These are phyloP conservation scores for Amaranthus cruentus DNA, from an alignment of 148 eudicot species.

Conservation along the genomic window DNA sequence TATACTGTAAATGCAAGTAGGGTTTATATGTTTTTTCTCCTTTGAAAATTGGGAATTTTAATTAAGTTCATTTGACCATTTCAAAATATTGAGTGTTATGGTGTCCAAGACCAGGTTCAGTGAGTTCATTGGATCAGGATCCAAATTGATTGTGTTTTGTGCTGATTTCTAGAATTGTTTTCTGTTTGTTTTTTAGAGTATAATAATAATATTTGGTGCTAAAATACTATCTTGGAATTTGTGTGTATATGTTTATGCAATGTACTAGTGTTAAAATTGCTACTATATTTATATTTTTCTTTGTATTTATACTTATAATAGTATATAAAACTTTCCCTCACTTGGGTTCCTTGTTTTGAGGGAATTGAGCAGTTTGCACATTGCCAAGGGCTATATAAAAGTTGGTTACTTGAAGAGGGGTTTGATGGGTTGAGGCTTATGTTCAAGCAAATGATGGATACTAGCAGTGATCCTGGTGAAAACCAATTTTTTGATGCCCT, in stretches of 20 bases:
- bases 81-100: conserved; percentile 10
- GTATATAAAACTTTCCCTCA: conserved; percentile 16
- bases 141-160: conserved; percentile 57
- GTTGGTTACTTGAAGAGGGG: conserved; percentile 45
- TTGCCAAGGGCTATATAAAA: conserved; percentile 37
- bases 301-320: conserved; percentile 9
- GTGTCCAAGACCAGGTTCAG: conserved; percentile 41
- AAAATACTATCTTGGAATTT: conserved; percentile 48
- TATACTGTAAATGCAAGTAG: conserved; percentile 22
- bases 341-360: conserved; percentile 32
- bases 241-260: conserved; percentile 32
- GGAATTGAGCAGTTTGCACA: conserved; percentile 53
- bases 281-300: conserved; percentile 10
- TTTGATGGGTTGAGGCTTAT: conserved; percentile 63
- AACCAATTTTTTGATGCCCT: conserved; percentile 65
- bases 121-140: conserved; percentile 68
- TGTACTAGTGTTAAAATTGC: background rate
- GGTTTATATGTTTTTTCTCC: background rate
- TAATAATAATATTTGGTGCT: conserved; percentile 27
- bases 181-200: conserved; percentile 25
- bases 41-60: conserved; percentile 11
- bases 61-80: conserved; percentile 11
- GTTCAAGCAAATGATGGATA: conserved; percentile 50
- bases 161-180: conserved; percentile 25
- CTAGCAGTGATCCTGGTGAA: conserved; percentile 50